A percentile compares a stretch with the other conserved stretches of the same genome.
phyloP scores from a whole-genome alignment of 306 rosid species.

The Sindora glabra region DNA sequence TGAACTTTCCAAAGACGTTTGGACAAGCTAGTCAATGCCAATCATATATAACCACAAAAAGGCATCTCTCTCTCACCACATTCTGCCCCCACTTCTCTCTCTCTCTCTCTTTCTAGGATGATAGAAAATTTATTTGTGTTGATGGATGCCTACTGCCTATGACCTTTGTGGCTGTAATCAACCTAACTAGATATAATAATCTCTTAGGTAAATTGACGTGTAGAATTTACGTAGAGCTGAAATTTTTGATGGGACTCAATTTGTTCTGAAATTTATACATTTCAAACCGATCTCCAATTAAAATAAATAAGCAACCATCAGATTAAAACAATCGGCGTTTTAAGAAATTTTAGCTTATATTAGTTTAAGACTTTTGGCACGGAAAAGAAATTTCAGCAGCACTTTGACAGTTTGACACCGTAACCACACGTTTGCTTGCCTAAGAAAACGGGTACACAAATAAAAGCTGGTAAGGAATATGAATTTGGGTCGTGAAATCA shows the following conservation, averaged over 20 bases:
- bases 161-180: not conserved
- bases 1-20: slow-evolving; percentile 73
- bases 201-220: too few species aligned
- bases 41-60: slow-evolving; percentile 62
- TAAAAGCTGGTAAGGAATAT: slow-evolving; percentile 9
- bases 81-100: not conserved
- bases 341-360: too few species aligned
- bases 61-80: slow-evolving; percentile 24
- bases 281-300: not conserved
- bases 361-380: too few species aligned
- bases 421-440: slow-evolving; percentile 3
- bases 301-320: too few species aligned
- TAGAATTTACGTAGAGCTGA: too few species aligned
- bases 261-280: not conserved
- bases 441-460: slow-evolving; percentile 14
- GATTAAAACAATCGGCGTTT: too few species aligned
- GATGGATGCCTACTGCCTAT: not conserved
- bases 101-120: slow-evolving; percentile 13
- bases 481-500: slow-evolving; percentile 10
- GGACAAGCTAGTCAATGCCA: slow-evolving; percentile 94
- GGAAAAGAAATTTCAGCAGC: not conserved
- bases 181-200: not conserved
- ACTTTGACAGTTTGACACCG: not conserved
- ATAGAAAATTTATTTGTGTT: not conserved
- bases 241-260: not conserved